These are phyloP conservation scores for Rhodosporidiobolus sp. DNA, from an alignment of 768 basidiomycete genomes.

Conservation along the genomic window DNA sequence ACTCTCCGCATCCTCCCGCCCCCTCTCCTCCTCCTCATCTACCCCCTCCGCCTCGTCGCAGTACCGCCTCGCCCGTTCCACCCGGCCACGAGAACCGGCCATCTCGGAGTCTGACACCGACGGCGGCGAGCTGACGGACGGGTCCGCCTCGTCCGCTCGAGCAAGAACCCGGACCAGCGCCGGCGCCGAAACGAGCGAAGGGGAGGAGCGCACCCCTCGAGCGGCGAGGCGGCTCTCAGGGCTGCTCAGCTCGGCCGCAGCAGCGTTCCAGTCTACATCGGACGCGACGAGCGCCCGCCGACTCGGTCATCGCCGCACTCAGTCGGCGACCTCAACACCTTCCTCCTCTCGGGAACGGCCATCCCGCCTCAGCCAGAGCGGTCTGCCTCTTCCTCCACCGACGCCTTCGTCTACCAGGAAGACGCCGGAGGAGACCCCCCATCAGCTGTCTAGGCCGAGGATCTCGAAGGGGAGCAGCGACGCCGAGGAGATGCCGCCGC, in stretches of 20 bases:
- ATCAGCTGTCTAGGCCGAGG: not conserved
- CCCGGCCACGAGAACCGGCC: not conserved
- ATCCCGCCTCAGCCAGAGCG: not conserved
- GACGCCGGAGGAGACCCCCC: not conserved
- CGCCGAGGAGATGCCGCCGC: slow-evolving; percentile 5
- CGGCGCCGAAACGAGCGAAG: not conserved
- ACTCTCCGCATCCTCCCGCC: not conserved
- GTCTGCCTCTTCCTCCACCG: not conserved
- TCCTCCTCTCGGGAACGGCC: not conserved
- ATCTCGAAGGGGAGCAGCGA: not conserved
- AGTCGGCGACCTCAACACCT: not conserved
- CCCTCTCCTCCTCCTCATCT: not conserved
- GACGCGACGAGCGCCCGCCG: not conserved
- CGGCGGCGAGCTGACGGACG: not conserved
- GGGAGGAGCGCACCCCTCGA: not conserved
- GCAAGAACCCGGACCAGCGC: no score
- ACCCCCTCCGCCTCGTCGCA: not conserved
- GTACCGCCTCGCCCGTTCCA: not conserved
- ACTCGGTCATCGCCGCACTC: slow-evolving; percentile 2
- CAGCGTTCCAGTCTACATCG: not conserved
- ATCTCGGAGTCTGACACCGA: not conserved
- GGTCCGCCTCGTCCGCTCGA: not conserved
- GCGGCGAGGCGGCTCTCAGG: slow-evolving; percentile 1
- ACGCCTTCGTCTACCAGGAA: not conserved
- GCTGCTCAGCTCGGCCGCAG: slow-evolving; percentile 3